These are phyloP conservation scores for Rhodotorula paludigena DNA, from an alignment of 768 basidiomycete species.

Conservation along the genomic window DNA sequence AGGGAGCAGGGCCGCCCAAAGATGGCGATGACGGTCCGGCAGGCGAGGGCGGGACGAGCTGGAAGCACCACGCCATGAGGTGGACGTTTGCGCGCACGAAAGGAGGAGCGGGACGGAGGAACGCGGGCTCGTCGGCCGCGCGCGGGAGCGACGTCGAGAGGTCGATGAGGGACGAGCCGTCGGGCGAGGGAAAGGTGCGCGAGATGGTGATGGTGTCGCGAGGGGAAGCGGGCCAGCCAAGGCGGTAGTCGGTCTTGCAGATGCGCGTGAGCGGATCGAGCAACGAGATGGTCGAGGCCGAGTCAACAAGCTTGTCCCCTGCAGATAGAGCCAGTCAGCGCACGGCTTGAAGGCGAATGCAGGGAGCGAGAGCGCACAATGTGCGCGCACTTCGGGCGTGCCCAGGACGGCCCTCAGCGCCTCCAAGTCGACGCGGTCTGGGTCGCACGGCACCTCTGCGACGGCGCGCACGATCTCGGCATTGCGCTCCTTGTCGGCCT, in stretches of 20 bases:
- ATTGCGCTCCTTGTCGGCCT: not conserved
- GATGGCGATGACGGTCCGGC: not conserved
- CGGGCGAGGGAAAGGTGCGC: slow-evolving; percentile 68
- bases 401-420: slow-evolving; percentile 72
- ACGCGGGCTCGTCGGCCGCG: slow-evolving; percentile 40
- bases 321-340: not conserved
- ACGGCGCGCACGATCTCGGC: slow-evolving; percentile 41
- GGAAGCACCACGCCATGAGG: slow-evolving; percentile 36
- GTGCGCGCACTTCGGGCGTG: slow-evolving; percentile 79
- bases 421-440: slow-evolving; percentile 8
- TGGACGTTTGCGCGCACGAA: slow-evolving; percentile 41
- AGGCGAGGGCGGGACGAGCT: slow-evolving; percentile 26
- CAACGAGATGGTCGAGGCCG: slow-evolving; percentile 73
- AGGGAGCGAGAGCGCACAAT: slow-evolving; percentile 43
- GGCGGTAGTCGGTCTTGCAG: slow-evolving; percentile 78
- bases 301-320: slow-evolving; percentile 83
- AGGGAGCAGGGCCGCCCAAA: not conserved
- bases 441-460: slow-evolving; percentile 7
- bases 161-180: slow-evolving; percentile 54
- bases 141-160: slow-evolving; percentile 86
- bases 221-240: slow-evolving; percentile 97
- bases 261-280: slow-evolving; percentile 81
- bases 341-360: too few relatives aligned
- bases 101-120: slow-evolving; percentile 41
- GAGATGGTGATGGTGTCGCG: slow-evolving; percentile 92